A percentile compares a stretch with the other conserved stretches of the same genome.
Conservation (phyloP, 306 rosid genomes). For the Vigna radiata region DNA sequence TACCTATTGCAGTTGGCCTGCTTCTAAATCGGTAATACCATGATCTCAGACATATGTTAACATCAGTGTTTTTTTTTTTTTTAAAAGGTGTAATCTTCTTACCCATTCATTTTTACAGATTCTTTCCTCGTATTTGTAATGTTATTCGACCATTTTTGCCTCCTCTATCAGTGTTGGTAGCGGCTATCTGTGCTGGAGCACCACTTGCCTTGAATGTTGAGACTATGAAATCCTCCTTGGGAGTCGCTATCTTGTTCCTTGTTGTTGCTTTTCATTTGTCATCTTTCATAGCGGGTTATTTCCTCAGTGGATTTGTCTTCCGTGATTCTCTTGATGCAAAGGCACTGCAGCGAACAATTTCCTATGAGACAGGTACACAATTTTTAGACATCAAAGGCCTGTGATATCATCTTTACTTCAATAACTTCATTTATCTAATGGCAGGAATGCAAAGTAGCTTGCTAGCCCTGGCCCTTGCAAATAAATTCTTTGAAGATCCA, state of each 20-base stretch:
- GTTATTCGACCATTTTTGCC: slow-evolving; percentile 85
- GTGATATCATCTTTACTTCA: slow-evolving; percentile 2
- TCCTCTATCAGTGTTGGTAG: slow-evolving; percentile 81
- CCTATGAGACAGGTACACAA: slow-evolving; percentile 84
- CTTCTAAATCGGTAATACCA: slow-evolving; percentile 75
- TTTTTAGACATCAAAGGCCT: slow-evolving; percentile 22
- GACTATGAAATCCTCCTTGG: slow-evolving; percentile 80
- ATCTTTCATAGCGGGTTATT: slow-evolving; percentile 80
- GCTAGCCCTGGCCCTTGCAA: slow-evolving; percentile 96
- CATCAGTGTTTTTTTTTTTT: neutral
- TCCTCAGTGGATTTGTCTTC: slow-evolving; percentile 71
- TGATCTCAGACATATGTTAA: slow-evolving; percentile 31
- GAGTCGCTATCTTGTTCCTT: slow-evolving; percentile 66
- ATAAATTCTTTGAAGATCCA: slow-evolving; percentile 86
- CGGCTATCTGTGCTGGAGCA: slow-evolving; percentile 94
- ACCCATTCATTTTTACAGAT: slow-evolving; percentile 57
- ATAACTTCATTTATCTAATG: slow-evolving; percentile 35
- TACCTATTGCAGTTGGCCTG: slow-evolving; percentile 85
- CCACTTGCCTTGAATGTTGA: slow-evolving; percentile 88
- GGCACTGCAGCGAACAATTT: slow-evolving; percentile 85
- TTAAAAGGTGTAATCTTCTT: slow-evolving; percentile 31
- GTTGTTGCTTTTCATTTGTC: slow-evolving; percentile 74
- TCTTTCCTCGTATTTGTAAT: slow-evolving; percentile 72
- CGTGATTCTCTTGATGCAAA: slow-evolving; percentile 63
- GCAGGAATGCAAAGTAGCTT: slow-evolving; percentile 99